Conservation (phyloP, 148 eudicot species). For the Oxyria digyna region DNA sequence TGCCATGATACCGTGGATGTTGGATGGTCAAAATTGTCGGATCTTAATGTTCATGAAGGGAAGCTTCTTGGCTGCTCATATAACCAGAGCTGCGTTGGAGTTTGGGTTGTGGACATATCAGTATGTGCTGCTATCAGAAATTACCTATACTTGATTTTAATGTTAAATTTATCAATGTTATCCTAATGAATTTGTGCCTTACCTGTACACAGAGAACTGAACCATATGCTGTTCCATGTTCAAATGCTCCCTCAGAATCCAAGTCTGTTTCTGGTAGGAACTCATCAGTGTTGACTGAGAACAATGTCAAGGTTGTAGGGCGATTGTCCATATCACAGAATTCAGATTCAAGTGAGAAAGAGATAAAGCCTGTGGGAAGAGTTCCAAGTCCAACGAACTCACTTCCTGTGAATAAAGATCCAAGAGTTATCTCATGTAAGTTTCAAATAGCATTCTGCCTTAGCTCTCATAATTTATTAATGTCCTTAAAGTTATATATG, state of each 20-base stretch:
- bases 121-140: constrained; percentile 22
- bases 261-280: constrained; percentile 45
- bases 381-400: constrained; percentile 45
- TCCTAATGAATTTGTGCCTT: not conserved
- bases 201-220: constrained; percentile 55
- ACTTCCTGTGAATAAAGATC: constrained; percentile 43
- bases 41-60: constrained; percentile 93
- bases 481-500: not conserved
- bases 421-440: constrained; percentile 62
- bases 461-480: not conserved
- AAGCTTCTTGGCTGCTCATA: constrained; percentile 96
- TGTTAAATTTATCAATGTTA: not conserved
- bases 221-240: constrained; percentile 57
- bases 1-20: constrained; percentile 90
- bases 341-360: constrained; percentile 54
- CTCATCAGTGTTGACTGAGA: constrained; percentile 41
- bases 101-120: constrained; percentile 97
- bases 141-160: not conserved
- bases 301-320: constrained; percentile 43
- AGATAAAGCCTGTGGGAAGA: constrained; percentile 50
- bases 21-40: constrained; percentile 93
- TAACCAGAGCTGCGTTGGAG: constrained; percentile 98
- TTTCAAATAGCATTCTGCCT: constrained; percentile 6
- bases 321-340: constrained; percentile 57
- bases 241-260: constrained; percentile 41